Conservation (phyloP, 306 rosid genomes). For the Hippophae tibetana region DNA sequence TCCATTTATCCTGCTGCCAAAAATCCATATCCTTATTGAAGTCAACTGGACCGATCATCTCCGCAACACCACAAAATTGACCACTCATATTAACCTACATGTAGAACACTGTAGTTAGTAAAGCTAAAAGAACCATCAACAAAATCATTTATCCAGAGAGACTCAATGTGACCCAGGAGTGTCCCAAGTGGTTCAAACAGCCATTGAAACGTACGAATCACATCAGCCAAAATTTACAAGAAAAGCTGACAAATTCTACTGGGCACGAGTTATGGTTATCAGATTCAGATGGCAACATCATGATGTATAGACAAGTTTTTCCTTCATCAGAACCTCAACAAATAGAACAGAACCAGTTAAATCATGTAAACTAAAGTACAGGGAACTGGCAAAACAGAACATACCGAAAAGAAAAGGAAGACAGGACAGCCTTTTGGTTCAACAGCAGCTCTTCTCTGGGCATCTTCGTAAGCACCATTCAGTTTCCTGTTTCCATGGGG, state of each 20-base stretch:
- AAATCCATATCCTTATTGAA: constrained; percentile 81
- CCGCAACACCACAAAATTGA: constrained; percentile 87
- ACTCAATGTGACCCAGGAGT: too few species aligned
- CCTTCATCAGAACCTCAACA: too few species aligned
- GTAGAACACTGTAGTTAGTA: constrained; percentile 3
- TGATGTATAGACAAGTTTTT: too few species aligned
- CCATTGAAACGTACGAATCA: too few species aligned
- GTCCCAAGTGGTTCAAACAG: too few species aligned
- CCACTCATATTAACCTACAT: constrained; percentile 91
- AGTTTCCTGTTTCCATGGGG: constrained; percentile 92
- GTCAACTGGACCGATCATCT: constrained; percentile 80
- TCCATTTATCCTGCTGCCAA: constrained; percentile 99
- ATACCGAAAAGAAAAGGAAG: constrained; percentile 74
- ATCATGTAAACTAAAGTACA: not conserved
- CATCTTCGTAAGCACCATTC: constrained; percentile 59
- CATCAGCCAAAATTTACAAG: too few species aligned
- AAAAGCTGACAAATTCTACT: too few species aligned
- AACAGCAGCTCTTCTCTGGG: constrained; percentile 53
- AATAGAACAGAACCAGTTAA: too few species aligned
- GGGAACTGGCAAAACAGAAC: constrained; percentile 17
- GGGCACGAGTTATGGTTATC: too few species aligned
- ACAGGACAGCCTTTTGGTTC: constrained; percentile 63
- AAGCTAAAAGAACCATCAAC: not conserved
- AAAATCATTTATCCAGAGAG: not conserved
- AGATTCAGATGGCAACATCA: too few species aligned